Base-by-base conservation (phyloP, 441 rosid species). In the Erodium chrysanthum region DNA sequence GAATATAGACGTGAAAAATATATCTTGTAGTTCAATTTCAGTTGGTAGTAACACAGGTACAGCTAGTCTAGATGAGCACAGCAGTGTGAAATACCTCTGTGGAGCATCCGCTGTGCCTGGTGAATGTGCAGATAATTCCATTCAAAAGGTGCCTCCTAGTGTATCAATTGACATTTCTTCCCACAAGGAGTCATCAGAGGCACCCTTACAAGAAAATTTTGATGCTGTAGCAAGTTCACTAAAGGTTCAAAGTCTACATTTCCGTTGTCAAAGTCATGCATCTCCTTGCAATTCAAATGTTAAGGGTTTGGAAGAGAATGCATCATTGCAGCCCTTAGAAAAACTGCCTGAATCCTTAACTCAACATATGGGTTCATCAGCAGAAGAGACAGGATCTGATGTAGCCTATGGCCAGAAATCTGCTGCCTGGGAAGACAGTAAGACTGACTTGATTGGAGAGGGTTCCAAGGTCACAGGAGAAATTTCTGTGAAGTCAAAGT, bases 1-100 rank as follows among this genome's bases (percentile, higher is more conserved):
- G 75, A 69, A 70, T 63, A 65, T 76, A 70, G 87, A 75, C 59
- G 70, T 70, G 74, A 84, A 82, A 80, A 76, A 79, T 80, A 54
- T 78, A 11, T 73, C 80, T 31, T 68, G 37, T 68, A 76, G 78
- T 78, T 77, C 92, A 71, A 76, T 79, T 69, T 69, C 76, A 50
- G 84, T 65, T 76, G 73, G 82, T 79, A 77, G 82, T 84, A 84
- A 79, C 75, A 74, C 76, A 35, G 29, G 35, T 60, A 5, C 64
- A 60, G 64, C 17, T 23, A 60, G 35, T 60, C 35, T 25, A n/a
- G 33, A 23, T 60, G 31, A 12, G 10, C n/a, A 22, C 15, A 25
- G 15, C 7, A 25, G 64, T 60, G 29, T 2, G 31, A 25, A 60
- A 60, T 22, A 8, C 35, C 23, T 60, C 14, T 12, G 35, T 25